A percentile compares a stretch with the other conserved stretches of the same genome.
phyloP scores from a whole-genome alignment of 2,329 filamentous ascomycete species.

The Cercospora zeae-maydis region DNA sequence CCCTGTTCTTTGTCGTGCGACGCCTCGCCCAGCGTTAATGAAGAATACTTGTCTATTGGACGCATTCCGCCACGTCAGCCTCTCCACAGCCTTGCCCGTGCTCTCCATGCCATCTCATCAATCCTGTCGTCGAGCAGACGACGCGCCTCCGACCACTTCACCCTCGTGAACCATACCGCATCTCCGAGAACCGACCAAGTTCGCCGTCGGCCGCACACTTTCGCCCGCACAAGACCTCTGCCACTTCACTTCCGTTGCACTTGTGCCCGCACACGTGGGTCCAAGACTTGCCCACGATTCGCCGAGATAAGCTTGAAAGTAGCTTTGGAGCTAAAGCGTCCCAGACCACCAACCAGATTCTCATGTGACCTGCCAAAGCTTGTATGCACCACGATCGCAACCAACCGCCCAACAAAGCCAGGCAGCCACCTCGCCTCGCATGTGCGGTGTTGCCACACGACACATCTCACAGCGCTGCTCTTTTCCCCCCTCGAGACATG shows the following conservation, averaged over 20 bases:
- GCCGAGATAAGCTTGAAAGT: slow-evolving; percentile 20
- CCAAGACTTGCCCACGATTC: slow-evolving; percentile 10
- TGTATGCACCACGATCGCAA: slow-evolving; percentile 6
- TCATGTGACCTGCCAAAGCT: slow-evolving; percentile 11
- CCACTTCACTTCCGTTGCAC: no score
- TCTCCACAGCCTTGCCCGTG: background rate
- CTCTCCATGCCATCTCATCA: background rate
- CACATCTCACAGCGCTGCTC: background rate
- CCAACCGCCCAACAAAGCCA: background rate
- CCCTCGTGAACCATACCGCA: background rate
- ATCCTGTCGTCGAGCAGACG: background rate
- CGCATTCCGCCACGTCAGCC: slow-evolving; percentile 8
- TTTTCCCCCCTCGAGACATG: background rate
- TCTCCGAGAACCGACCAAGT: background rate
- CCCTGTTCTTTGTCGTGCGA: slow-evolving; percentile 10
- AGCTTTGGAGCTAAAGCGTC: slow-evolving; percentile 12
- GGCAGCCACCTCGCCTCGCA: background rate
- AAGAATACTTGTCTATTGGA: background rate
- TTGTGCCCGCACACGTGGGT: slow-evolving; percentile 12
- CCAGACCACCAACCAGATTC: background rate
- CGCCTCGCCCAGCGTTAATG: background rate
- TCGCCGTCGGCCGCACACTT: background rate
- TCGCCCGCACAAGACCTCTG: background rate
- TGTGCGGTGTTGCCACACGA: background rate
- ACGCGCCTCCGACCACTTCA: background rate